Conservation (phyloP, 2,329 filamentous ascomycete species). For the Basipetospora chlamydospora region DNA sequence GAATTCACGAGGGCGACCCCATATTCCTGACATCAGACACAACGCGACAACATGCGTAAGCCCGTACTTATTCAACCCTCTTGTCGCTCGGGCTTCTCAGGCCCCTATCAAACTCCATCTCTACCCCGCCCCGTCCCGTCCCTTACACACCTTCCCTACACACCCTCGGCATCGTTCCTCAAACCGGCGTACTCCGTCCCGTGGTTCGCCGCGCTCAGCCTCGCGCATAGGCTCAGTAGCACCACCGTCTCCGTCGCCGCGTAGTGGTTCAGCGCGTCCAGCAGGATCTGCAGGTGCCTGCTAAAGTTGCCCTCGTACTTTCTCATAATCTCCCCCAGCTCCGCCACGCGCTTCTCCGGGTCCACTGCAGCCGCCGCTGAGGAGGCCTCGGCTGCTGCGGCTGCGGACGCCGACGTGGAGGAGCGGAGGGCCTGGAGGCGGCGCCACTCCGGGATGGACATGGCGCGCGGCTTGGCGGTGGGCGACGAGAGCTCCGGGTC, state of each 20-base stretch:
- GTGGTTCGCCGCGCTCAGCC: constrained; percentile 69
- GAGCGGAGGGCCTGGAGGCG: constrained; percentile 36
- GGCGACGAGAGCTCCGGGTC: constrained; percentile 60
- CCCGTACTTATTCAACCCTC: too few relatives aligned
- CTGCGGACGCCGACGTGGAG: constrained; percentile 20
- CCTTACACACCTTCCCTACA: constrained; percentile 7
- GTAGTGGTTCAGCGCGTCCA: constrained; percentile 93
- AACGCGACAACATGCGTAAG: too few relatives aligned
- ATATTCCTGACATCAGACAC: too few relatives aligned
- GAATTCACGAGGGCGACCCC: too few relatives aligned
- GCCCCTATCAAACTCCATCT: background rate
- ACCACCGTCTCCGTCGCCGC: constrained; percentile 96
- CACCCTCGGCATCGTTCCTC: constrained; percentile 40
- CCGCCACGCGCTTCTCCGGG: constrained; percentile 20
- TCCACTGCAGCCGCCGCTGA: constrained; percentile 22
- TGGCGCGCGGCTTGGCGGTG: constrained; percentile 41
- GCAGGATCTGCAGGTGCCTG: constrained; percentile 78
- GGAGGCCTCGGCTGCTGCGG: constrained; percentile 17
- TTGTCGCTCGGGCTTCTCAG: too few relatives aligned
- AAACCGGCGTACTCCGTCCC: constrained; percentile 51
- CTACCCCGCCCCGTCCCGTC: background rate
- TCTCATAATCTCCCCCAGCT: constrained; percentile 68
- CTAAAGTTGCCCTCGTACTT: constrained; percentile 93
- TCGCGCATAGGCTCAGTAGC: constrained; percentile 71
- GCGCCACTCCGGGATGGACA: constrained; percentile 47